A percentile compares a stretch with the other conserved stretches of the same genome.
These are phyloP conservation scores for Heliamphora pulchella DNA, from an alignment of 179 eudicot genomes.

Conservation along the genomic window DNA sequence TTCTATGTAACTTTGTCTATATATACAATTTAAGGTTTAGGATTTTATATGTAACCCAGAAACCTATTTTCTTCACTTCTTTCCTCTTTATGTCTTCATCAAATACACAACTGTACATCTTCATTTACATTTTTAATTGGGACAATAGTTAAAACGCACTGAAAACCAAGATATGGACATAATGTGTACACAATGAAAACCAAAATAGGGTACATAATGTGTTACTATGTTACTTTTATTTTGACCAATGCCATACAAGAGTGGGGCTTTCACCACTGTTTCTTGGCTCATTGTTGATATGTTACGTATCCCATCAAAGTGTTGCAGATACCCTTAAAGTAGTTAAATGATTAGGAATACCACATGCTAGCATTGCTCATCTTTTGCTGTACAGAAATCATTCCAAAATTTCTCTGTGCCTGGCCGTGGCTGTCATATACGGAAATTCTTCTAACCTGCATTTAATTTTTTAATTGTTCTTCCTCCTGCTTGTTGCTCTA, in stretches of 20 bases:
- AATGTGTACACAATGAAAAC: not conserved
- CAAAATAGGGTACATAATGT: not conserved
- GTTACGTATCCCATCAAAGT: not conserved
- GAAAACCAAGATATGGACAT: not conserved
- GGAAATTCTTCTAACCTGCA: not conserved
- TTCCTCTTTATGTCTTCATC: too few species aligned
- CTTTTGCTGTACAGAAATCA: not conserved
- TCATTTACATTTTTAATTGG: too few species aligned
- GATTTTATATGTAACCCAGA: too few species aligned
- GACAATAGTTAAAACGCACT: not conserved
- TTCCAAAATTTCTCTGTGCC: not conserved
- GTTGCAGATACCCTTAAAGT: too few species aligned
- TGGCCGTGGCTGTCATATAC: not conserved
- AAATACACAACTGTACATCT: too few species aligned
- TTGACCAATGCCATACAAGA: not conserved
- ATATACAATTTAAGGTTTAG: too few species aligned
- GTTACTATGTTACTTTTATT: too few species aligned
- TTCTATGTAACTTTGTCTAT: too few species aligned
- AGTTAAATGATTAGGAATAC: not conserved
- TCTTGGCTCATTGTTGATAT: slow-evolving; percentile 4
- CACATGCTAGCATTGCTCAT: slow-evolving; percentile 4
- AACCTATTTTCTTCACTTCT: too few species aligned
- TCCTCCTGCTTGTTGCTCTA: slow-evolving; percentile 18
- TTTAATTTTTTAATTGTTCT: not conserved
- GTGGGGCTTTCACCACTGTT: not conserved